Conservation (phyloP, 352 stramenopile species). For the Phytophthora citricola region DNA sequence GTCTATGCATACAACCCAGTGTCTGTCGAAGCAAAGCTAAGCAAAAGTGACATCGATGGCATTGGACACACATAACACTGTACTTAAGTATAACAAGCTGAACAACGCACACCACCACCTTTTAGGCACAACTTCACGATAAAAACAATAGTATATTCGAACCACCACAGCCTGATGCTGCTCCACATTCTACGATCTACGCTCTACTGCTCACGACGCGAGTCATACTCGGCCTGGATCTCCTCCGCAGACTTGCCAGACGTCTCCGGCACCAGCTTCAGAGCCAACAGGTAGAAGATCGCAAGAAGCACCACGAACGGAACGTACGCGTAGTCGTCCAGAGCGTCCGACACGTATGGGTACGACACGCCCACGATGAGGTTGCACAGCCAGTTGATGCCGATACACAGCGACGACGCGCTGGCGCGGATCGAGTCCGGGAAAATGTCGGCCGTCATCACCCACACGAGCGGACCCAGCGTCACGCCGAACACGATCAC, state of each 20-base stretch:
- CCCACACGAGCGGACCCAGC: conserved; percentile 22
- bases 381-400: conserved; percentile 60
- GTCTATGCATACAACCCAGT: too few relatives aligned
- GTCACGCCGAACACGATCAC: conserved; percentile 20
- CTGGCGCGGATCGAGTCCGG: conserved; percentile 26
- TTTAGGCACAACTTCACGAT: too few relatives aligned
- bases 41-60: too few relatives aligned
- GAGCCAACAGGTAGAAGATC: conserved; percentile 49
- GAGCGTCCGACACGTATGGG: conserved; percentile 53
- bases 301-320: conserved; percentile 55
- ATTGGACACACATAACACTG: too few relatives aligned
- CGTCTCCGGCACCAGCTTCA: conserved; percentile 60
- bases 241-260: conserved; percentile 59
- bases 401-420: conserved; percentile 38
- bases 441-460: conserved; percentile 30
- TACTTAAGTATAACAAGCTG: too few relatives aligned
- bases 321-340: conserved; percentile 24
- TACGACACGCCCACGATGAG: conserved; percentile 57
- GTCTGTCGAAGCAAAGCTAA: too few relatives aligned
- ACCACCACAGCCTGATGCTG: too few relatives aligned
- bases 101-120: too few relatives aligned
- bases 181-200: not conserved
- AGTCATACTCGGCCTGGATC: conserved; percentile 49
- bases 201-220: conserved; percentile 29
- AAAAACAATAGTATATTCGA: too few relatives aligned